Evolutionary conservation across 2,329 filamentous ascomycete species (phyloP).

Genomic region (Orbilia ellipsospora): DNA sequence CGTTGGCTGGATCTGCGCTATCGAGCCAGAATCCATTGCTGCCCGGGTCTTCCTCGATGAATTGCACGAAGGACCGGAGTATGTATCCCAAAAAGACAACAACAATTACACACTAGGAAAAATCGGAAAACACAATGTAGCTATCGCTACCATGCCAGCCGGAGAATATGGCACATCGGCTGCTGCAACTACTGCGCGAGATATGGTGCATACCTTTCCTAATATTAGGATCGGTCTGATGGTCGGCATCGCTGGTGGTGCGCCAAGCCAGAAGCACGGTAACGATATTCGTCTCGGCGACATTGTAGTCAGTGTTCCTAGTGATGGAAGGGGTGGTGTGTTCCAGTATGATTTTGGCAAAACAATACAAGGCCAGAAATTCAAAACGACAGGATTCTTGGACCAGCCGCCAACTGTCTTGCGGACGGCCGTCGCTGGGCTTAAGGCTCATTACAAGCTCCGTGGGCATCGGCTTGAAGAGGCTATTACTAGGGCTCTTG

Average conservation of each 20-base stretch:
- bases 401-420: conserved; percentile 13
- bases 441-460: neutral
- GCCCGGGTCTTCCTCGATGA: conserved; percentile 60
- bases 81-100: neutral
- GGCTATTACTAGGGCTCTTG: neutral
- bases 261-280: conserved; percentile 37
- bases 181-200: conserved; percentile 8
- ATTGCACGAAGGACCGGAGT: conserved; percentile 58
- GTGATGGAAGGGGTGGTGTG: conserved; percentile 19
- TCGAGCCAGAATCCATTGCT: conserved; percentile 59
- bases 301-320: conserved; percentile 23
- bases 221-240: conserved; percentile 30
- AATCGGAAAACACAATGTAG: conserved; percentile 31
- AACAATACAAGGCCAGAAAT: conserved; percentile 37
- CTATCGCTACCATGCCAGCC: conserved; percentile 11
- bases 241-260: conserved; percentile 29
- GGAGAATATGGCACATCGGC: conserved; percentile 13
- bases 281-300: conserved; percentile 43
- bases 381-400: conserved; percentile 53
- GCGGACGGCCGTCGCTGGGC: neutral
- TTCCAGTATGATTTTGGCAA: conserved; percentile 53
- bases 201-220: conserved; percentile 31
- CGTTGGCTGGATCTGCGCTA: conserved; percentile 61
- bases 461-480: neutral
- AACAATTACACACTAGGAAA: conserved; percentile 28